A percentile compares a stretch with the other conserved stretches of the same genome.
Conservation (phyloP, 345 rosid species). For the Cardiospermum halicacabum region DNA sequence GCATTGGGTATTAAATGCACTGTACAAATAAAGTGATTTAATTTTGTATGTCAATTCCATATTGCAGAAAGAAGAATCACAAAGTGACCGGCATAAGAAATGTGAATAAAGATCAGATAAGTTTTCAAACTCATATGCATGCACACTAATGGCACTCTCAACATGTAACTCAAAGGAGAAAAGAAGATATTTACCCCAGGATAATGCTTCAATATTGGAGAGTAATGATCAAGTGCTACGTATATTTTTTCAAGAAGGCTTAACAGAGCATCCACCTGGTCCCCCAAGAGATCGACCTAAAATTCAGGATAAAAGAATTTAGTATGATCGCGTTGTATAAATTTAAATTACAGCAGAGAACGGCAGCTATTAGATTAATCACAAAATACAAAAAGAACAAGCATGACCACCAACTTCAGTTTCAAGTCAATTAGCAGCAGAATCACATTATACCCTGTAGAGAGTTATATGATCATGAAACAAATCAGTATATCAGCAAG, state of each 20-base stretch:
- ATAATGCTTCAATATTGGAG: slow-evolving; percentile 81
- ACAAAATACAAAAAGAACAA: background rate
- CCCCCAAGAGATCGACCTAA: slow-evolving; percentile 94
- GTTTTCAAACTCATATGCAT: background rate
- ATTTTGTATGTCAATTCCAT: background rate
- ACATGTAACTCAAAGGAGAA: background rate
- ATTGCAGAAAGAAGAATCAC: background rate
- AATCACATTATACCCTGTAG: slow-evolving; percentile 9
- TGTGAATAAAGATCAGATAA: background rate
- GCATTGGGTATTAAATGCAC: background rate
- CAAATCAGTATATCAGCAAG: slow-evolving; percentile 6
- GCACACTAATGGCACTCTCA: background rate
- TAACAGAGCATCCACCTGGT: slow-evolving; percentile 70
- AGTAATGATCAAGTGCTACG: slow-evolving; percentile 90
- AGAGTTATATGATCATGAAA: background rate
- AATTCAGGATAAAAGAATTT: slow-evolving; percentile 21
- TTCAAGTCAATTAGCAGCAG: background rate
- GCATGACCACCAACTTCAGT: background rate
- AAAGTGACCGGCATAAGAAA: background rate
- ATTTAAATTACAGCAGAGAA: too few species aligned
- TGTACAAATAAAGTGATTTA: background rate
- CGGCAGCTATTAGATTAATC: too few species aligned
- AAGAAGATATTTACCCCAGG: slow-evolving; percentile 63
- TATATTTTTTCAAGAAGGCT: slow-evolving; percentile 89
- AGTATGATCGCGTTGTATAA: too few species aligned